Evolutionary conservation across 2,329 filamentous ascomycete genomes (phyloP), one percentile per base, ranked within the genome.

Genomic region (Aspergillus flavus): DNA sequence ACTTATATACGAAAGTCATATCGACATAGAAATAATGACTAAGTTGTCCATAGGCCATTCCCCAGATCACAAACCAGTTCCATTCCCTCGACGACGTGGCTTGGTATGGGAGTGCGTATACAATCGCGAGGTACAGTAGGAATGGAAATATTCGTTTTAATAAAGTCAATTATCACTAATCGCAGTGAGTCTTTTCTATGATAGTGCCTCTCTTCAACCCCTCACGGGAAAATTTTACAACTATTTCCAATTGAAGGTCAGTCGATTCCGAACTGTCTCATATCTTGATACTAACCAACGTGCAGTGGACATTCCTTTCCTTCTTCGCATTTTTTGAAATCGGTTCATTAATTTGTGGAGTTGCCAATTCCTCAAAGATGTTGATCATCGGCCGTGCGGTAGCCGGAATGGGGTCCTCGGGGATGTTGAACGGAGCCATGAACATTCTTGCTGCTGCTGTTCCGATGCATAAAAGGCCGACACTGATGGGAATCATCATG

Each of bases 151-250:
- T 11, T 14, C 12, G 12, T 5, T 34, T 11, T 12, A 34, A 4
- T 4, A 4, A 14, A 34, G 12, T 1, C 11, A 34, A 4, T 4
- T 1, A 34, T 34, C 32, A 3, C 32, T 34, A 34, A 36, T 36
- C 14, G 12, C 3, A 14, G 12, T 36, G 34, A 3, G 1, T 10
- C 34, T 36, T 14, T 6, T 14, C 12, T 36, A 12, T 4, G 12
- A 12, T 28, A 48, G 82, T 62, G 79, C 82, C 50, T 79, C 83
- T 14, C 70, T 86, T 3, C 83, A 85, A 60, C 84, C 84, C 1
- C 75, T 86, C 19, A 79, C 82, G 0, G 85, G 85, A 1, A 86
- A 82, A 68, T 61, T 87, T 0, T 87, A 85, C 64, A 80, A 72
- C 2, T 72, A 79, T 32, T 80, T 82, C 55, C 12, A 36, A 14